Conservation (phyloP, 2,329 filamentous ascomycete species). For the Cladorrhinum sp. region DNA sequence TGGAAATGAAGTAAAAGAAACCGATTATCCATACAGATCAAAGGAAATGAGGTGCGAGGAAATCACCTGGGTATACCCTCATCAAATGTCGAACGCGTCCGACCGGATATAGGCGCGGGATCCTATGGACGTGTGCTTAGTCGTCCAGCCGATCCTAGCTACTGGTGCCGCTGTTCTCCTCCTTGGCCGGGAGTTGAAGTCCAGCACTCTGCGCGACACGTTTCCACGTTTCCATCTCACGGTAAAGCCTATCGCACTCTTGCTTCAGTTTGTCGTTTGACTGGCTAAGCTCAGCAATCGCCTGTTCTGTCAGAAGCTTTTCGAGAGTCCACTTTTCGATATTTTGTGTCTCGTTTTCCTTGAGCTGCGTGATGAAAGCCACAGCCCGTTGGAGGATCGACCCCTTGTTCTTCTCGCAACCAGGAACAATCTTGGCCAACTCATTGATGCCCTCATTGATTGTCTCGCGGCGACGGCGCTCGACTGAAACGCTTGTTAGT, state of each 20-base stretch:
- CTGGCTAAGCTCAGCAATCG: conserved; percentile 80
- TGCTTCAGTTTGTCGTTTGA: conserved; percentile 84
- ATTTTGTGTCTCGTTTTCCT: conserved; percentile 90
- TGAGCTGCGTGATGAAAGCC: conserved; percentile 89
- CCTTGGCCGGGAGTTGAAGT: conserved; percentile 42
- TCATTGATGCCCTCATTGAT: conserved; percentile 99
- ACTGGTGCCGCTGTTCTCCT: conserved; percentile 30
- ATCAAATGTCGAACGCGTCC: background rate
- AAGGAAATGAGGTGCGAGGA: conserved; percentile 17
- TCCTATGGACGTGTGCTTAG: background rate
- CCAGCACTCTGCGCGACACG: conserved; percentile 61
- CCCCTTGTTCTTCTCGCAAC: conserved; percentile 98
- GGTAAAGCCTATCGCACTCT: conserved; percentile 74
- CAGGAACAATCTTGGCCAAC: conserved; percentile 93
- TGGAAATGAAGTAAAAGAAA: conserved; percentile 3
- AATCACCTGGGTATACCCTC: conserved; percentile 24
- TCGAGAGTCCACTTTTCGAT: conserved; percentile 92
- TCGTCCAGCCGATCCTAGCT: conserved; percentile 15
- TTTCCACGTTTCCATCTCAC: conserved; percentile 78
- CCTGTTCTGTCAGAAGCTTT: conserved; percentile 85
- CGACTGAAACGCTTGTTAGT: conserved; percentile 57
- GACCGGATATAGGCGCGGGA: background rate
- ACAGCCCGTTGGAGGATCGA: conserved; percentile 92
- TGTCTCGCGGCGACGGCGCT: conserved; percentile 91
- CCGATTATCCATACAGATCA: conserved; percentile 11